Evolutionary conservation across 2,329 filamentous ascomycete species (phyloP).

Genomic region (Fusarium anguioides): DNA sequence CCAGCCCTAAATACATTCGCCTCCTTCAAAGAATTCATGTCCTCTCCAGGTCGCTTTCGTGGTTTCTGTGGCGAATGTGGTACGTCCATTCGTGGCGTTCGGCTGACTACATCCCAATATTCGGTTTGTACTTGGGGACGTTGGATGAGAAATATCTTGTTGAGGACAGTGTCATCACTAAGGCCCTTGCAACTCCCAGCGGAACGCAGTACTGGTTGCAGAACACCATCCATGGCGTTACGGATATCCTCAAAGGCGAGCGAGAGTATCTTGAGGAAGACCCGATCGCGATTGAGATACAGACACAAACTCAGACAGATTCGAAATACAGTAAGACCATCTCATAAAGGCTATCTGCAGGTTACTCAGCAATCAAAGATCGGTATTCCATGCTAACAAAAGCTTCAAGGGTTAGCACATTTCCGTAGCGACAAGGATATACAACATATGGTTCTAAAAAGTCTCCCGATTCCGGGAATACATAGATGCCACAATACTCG

Average conservation of each 20-base stretch:
- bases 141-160: constrained; percentile 24
- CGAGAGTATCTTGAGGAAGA: constrained; percentile 19
- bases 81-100: constrained; percentile 24
- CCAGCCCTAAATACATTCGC: constrained; percentile 1
- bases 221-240: constrained; percentile 17
- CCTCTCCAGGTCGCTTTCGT: constrained; percentile 15
- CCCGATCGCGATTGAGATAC: constrained; percentile 54
- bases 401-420: neutral
- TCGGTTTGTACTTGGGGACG: constrained; percentile 25
- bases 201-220: constrained; percentile 28
- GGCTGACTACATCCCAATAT: constrained; percentile 16
- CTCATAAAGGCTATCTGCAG: neutral
- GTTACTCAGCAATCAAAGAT: too few relatives aligned
- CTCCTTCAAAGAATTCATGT: constrained; percentile 18
- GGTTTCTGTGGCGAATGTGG: constrained; percentile 22
- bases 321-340: neutral
- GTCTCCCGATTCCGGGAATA: neutral
- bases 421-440: neutral
- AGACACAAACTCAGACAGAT: neutral
- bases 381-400: too few relatives aligned
- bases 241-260: constrained; percentile 20
- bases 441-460: neutral
- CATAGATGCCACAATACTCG: neutral
- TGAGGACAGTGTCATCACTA: neutral
- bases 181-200: constrained; percentile 14